Percentiles rank a stretch among this genome's conserved stretches.
phyloP scores from a whole-genome alignment of 306 rosid genomes.

The Spatholobus suberectus region DNA sequence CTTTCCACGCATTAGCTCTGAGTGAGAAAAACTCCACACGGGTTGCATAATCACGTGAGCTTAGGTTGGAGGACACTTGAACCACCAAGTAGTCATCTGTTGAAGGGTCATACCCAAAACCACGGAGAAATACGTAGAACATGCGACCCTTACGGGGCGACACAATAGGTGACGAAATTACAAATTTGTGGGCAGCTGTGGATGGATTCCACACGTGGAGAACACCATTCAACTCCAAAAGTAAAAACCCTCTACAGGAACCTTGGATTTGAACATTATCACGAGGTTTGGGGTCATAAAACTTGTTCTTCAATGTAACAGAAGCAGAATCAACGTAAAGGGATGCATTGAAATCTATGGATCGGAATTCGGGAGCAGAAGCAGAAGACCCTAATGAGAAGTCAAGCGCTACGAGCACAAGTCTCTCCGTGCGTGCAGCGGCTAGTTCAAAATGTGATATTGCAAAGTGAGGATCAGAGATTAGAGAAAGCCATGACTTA shows the following conservation, averaged over 20 bases:
- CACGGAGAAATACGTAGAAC: background rate
- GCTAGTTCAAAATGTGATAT: conserved; percentile 5
- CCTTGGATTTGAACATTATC: background rate
- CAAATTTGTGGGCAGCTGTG: background rate
- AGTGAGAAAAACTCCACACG: conserved; percentile 10
- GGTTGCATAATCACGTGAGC: no score
- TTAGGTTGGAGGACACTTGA: background rate
- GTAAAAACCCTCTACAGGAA: conserved; percentile 4
- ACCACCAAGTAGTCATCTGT: conserved; percentile 24
- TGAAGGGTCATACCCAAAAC: conserved; percentile 21
- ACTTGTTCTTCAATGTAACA: background rate
- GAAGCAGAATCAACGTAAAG: background rate
- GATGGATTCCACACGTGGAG: conserved; percentile 25
- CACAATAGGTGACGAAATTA: background rate
- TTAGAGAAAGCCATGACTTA: conserved; percentile 18
- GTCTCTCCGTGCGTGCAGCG: background rate
- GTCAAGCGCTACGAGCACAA: background rate
- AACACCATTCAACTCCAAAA: background rate
- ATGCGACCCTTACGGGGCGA: fast-evolving
- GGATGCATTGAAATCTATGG: background rate
- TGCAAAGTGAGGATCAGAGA: background rate
- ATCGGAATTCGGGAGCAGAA: background rate
- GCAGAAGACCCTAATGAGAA: no score
- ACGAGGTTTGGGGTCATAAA: background rate
- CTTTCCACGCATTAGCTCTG: background rate